Evolutionary conservation across 2,329 filamentous ascomycete species (phyloP), one percentile per base, ranked within the genome.

Genomic region (Neopestalotiopsis sp.): DNA sequence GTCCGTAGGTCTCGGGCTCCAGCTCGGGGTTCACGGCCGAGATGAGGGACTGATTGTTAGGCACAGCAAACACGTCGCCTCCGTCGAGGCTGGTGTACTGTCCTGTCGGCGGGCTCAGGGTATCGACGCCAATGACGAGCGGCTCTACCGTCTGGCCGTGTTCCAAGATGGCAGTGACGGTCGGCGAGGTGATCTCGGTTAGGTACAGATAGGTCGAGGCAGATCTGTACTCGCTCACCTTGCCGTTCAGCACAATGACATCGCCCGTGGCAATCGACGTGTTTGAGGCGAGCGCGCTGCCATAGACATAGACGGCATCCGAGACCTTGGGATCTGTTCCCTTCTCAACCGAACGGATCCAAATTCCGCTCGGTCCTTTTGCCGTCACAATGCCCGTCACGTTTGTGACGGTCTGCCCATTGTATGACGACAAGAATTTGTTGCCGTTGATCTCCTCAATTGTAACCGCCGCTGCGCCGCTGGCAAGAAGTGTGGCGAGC

Each of bases 401-500:
- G 68, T 86, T 86, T 28, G 84, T 85, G 65, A 92, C 87, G 6
- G 79, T 80, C 75, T 89, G 80, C 63, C 86, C 86, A 9, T 82
- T 82, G 76, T 88, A 87, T 0, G 89, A 85, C 17, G 91, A 93
- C 62, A 92, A 77, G 78, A 88, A 93, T 28, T 79, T 84, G 74
- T 89, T 84, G 72, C 91, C 90, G 73, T 92, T 93, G 84, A 93
- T 92, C 74, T 90, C 82, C 69, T 84, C 82, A 73, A 90, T 89
- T 69, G 85, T 85, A 67, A 75, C 69, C 4, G 72, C 75, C 24
- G 70, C 69, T 42, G 59, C 64, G 65, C 84, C 83, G 52, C 79
- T 68, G 49, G 68, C 71, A 57, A 76, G 71, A 13, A 74, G 42
- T 61, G 69, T 65, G 42, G 69, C 66, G 24, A 72, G 58, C 68